Evolutionary conservation across 208 protist genomes (phyloP), one percentile per base, ranked within the genome.

Genomic region (Crithidia acanthocephali): DNA sequence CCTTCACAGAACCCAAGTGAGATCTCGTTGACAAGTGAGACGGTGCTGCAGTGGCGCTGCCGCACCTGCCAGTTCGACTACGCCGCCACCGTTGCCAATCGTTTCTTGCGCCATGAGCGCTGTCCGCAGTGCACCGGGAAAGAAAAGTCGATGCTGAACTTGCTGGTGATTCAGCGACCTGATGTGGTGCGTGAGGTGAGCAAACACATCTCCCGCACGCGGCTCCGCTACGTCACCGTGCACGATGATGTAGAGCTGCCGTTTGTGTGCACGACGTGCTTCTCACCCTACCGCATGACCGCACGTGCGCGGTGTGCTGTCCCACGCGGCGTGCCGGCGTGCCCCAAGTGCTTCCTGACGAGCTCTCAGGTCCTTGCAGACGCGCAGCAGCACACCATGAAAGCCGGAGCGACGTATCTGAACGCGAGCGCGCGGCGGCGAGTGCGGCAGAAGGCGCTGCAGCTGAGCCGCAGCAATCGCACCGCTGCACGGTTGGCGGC

Each of bases 191-290:
- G 45, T n/a, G 90, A 95, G 68, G 76, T 93, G 11, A 83, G 80
- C 55, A 69, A 69, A 33, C 78, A 73, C 22, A 76, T 95, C 50
- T 80, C 79, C 3, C 70, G 77, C 18, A 76, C 76, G 1, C 65
- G 67, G 52, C 51, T 95, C 28, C 59, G 69, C 40, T 57, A 83
- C 58, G 55, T 92, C 27, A 95, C 85, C 4, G 74, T 92, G 33
- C 76, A 86, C 65, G 81, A 86, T 51, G 74, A 89, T 55, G 68
- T 79, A 33, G 76, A 87, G 62, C 59, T 90, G 27, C 63, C 86
- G 16, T 92, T 95, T 80, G 87, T 95, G 30, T 95, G 90, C 61
- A 80, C 85, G 18, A 84, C 48, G 52, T 95, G 90, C 50, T 74
- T 88, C 25, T 80, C 83, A 1, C 76, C 72, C 6, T 95, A 92